These are phyloP conservation scores for Podila minutissima DNA, from an alignment of 192 early-diverging fungal genomes.

Conservation along the genomic window DNA sequence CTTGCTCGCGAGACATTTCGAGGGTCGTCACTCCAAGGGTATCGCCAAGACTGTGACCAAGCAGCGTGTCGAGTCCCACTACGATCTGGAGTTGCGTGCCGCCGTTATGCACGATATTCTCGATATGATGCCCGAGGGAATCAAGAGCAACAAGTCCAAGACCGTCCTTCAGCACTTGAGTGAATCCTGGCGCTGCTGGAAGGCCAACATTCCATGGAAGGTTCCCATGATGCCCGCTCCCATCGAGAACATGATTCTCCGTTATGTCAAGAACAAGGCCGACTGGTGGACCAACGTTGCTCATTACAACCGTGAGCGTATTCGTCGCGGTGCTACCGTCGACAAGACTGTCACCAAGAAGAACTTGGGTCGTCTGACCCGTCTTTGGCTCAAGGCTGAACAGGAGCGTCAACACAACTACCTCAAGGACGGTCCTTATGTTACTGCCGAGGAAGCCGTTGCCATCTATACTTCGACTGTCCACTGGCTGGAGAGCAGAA, in stretches of 20 bases:
- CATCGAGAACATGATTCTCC: conserved; percentile 98
- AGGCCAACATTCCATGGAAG: conserved; percentile 99
- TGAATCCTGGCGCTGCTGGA: conserved; percentile 97
- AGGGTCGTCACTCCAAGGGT: conserved; percentile 96
- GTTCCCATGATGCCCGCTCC: conserved; percentile 98
- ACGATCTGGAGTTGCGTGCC: conserved; percentile 97
- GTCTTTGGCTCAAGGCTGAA: conserved; percentile 98
- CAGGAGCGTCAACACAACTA: conserved; percentile 99
- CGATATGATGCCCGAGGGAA: conserved; percentile 99
- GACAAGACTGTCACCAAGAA: conserved; percentile 99
- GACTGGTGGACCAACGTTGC: conserved; percentile 99
- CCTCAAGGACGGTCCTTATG: conserved; percentile 98
- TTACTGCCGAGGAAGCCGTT: conserved; percentile 97
- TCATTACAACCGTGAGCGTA: conserved; percentile 99
- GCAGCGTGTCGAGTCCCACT: conserved; percentile 98
- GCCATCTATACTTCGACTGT: conserved; percentile 98
- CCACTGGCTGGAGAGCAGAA: conserved; percentile 98
- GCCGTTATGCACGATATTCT: conserved; percentile 99
- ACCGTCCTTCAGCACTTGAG: conserved; percentile 96
- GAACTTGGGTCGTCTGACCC: conserved; percentile 97
- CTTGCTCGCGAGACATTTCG: conserved; percentile 98
- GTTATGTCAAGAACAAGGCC: conserved; percentile 99
- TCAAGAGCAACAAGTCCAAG: conserved; percentile 95
- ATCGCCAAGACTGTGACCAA: conserved; percentile 99
- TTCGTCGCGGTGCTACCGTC: conserved; percentile 97